These are phyloP conservation scores for Leccinum subtestaceum DNA, from an alignment of 768 basidiomycete genomes.

Conservation along the genomic window DNA sequence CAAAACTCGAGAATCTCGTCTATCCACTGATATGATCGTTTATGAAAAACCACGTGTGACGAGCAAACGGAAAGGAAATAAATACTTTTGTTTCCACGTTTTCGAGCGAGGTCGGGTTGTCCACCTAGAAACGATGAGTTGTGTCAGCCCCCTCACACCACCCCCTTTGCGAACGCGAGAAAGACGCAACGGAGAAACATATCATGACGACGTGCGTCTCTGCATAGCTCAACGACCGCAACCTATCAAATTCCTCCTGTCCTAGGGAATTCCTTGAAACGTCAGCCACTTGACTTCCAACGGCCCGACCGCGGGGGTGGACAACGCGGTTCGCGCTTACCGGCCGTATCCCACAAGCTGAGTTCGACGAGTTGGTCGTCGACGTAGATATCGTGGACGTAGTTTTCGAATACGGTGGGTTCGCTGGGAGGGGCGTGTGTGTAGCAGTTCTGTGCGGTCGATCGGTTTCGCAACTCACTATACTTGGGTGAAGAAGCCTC, in stretches of 20 bases:
- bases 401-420: conserved; percentile 96
- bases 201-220: conserved; percentile 97
- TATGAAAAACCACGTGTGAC: not conserved
- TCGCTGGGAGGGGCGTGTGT: conserved; percentile 46
- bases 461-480: conserved; percentile 55
- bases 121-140: conserved; percentile 64
- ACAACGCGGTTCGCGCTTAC: conserved; percentile 40
- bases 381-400: conserved; percentile 84
- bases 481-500: conserved; percentile 92
- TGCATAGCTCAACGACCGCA: conserved; percentile 92
- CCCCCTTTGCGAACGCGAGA: not conserved
- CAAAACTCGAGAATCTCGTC: conserved; percentile 91
- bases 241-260: conserved; percentile 92
- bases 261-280: conserved; percentile 48
- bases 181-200: conserved; percentile 83
- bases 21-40: conserved; percentile 62
- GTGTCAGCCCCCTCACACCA: not conserved
- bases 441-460: not conserved
- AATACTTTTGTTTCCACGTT: conserved; percentile 90
- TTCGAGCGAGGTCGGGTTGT: conserved; percentile 92
- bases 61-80: not conserved
- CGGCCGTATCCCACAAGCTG: conserved; percentile 97
- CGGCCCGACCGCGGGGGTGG: not conserved
- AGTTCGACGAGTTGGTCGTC: conserved; percentile 89
- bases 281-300: conserved; percentile 17